Evolutionary conservation across 345 rosid species (phyloP).

Genomic region (Linum tenue): DNA sequence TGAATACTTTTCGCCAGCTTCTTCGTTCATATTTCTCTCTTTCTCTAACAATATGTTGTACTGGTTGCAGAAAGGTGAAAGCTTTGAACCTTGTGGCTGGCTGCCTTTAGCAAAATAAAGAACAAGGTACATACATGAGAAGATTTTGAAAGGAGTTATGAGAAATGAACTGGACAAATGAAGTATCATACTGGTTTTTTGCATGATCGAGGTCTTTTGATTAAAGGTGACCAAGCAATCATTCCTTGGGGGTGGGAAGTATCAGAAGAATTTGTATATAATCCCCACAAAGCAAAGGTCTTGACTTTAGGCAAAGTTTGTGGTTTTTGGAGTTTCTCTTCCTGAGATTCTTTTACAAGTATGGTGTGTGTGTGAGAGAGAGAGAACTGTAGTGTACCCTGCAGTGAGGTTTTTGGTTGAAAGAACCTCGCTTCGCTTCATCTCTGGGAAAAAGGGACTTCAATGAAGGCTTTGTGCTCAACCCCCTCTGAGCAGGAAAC

Average conservation of each 20-base stretch:
- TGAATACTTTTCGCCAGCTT: not conserved
- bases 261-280: no score
- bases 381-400: not conserved
- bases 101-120: not conserved
- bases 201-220: no score
- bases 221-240: no score
- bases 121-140: not conserved
- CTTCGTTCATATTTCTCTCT: not conserved
- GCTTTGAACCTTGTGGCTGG: not conserved
- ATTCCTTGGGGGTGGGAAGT: no score
- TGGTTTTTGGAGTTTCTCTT: no score
- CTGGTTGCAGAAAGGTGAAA: not conserved
- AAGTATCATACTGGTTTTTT: no score
- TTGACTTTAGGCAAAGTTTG: no score
- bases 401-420: not conserved
- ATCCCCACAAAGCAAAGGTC: no score
- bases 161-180: no score
- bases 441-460: not conserved
- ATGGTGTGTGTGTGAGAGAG: not conserved
- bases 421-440: no score
- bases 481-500: not conserved
- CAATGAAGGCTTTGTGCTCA: not conserved
- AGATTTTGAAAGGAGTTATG: no score
- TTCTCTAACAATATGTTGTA: not conserved
- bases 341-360: not conserved